Evolutionary conservation across 2,329 filamentous ascomycete species (phyloP).

Genomic region (Diaporthe vaccinii): DNA sequence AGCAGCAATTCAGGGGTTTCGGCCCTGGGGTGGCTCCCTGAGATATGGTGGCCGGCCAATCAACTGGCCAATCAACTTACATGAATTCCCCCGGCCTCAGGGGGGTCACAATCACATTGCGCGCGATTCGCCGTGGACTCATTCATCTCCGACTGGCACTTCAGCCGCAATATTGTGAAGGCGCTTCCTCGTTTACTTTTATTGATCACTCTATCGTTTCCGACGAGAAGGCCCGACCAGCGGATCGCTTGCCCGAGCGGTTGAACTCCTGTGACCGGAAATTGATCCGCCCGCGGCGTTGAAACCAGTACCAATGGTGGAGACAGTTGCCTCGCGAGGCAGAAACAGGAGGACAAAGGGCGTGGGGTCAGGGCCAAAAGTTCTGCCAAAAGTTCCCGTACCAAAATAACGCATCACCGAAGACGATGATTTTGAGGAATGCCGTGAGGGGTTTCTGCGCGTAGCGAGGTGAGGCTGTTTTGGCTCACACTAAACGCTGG

Average conservation of each 20-base stretch:
- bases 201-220: neutral
- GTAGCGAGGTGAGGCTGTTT: neutral
- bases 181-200: neutral
- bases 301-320: neutral
- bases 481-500: neutral
- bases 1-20: neutral
- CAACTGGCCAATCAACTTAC: slow-evolving; percentile 23
- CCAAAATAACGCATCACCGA: too few relatives aligned
- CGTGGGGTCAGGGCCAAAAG: too few relatives aligned
- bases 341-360: neutral
- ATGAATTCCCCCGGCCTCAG: neutral
- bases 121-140: neutral
- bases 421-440: neutral
- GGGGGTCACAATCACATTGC: neutral
- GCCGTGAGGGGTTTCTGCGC: neutral
- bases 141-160: neutral
- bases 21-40: neutral
- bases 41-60: neutral
- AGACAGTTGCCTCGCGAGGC: slow-evolving; percentile 10
- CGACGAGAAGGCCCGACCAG: neutral
- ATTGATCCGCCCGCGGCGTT: neutral
- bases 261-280: neutral
- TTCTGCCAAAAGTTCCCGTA: neutral
- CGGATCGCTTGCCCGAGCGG: neutral
- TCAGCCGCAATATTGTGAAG: neutral